phyloP scores from a whole-genome alignment of 805 yeast species.

The Millerozyma miso region DNA sequence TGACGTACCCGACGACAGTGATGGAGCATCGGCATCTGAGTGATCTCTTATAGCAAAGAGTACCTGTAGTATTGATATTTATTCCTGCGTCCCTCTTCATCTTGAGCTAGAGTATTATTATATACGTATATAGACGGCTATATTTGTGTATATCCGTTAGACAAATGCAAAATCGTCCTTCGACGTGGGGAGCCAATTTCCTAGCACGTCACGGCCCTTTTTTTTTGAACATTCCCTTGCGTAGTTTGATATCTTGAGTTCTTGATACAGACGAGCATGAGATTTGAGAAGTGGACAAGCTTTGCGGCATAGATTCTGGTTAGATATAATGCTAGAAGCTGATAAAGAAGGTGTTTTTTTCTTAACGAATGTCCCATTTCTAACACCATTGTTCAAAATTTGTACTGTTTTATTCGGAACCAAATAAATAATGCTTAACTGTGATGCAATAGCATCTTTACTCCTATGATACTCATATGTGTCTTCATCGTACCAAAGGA shows the following conservation, averaged over 20 bases:
- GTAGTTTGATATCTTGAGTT: constrained; percentile 23
- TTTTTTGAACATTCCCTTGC: constrained; percentile 27
- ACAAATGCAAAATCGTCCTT: constrained; percentile 36
- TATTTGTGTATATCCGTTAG: not conserved
- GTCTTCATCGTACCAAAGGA: constrained; percentile 17
- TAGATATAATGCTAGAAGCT: constrained; percentile 41
- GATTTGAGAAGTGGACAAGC: constrained; percentile 4
- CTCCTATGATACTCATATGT: constrained; percentile 22
- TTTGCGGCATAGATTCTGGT: constrained; percentile 15
- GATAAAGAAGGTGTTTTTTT: constrained; percentile 39
- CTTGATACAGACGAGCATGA: constrained; percentile 18
- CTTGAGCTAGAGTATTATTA: too few relatives aligned
- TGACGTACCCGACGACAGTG: constrained; percentile 31
- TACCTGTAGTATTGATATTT: constrained; percentile 1
- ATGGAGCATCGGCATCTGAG: constrained; percentile 34
- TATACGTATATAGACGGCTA: not conserved
- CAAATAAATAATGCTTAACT: constrained; percentile 25
- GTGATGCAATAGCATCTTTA: constrained; percentile 20
- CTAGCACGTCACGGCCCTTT: constrained; percentile 25
- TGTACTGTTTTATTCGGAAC: constrained; percentile 21
- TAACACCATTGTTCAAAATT: constrained; percentile 54
- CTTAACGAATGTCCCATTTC: constrained; percentile 52
- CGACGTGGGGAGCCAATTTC: constrained; percentile 45
- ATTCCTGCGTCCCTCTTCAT: too few relatives aligned
- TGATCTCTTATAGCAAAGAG: not conserved